Base-by-base conservation (phyloP, 1,284 basidiomycete genomes). In the Anthracocystis panici-leucophaei region DNA sequence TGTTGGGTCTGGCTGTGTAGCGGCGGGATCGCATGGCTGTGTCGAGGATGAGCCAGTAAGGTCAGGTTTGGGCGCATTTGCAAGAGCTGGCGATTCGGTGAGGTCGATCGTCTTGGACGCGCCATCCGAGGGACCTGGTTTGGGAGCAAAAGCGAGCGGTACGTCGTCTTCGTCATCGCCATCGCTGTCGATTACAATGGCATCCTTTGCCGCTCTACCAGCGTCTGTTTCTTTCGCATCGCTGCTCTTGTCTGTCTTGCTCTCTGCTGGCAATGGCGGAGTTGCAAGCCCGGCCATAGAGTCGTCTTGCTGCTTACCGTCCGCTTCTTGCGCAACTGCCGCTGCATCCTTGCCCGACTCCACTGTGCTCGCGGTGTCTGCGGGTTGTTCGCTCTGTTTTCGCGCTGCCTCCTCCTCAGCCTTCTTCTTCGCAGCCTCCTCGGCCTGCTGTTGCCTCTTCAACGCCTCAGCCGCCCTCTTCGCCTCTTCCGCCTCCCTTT, bases 121-220 rank as follows among this genome's bases (percentile, higher is more conserved):
- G 1, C 42, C 25, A 5, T 58, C 64, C 4, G 52, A 51, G 0
- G 40, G 44, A 1, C 54, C 59, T 18, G 64, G 38, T 31, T 77
- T 77, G 40, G 74, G 74, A 9, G 59, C 69, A 20, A 73, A 65
- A 16, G 75, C 75, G 1, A 77, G 63, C 14, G 75, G 75, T 7
- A 77, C 65, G 25, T 77, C 75, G 55, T 77, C 75, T 42, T 77
- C 74, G 48, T 75, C 67, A 16, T 69, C 66, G 9, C 56, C 60
- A 29, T 75, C 73, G 40, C 66, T 69, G 40, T 77, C 75, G 27
- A 77, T 77, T 27, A 77, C 66, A 18, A 73, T 77, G 18, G 70
- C 75, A 50, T 66, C 70, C 3, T 53, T 42, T 0, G 55, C 56
- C 11, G 51, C 63, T 14, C 46, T 65, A 23, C 58, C 63, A 16